Evolutionary conservation across 306 rosid genomes (phyloP).

Genomic region (Castanopsis chinensis): DNA sequence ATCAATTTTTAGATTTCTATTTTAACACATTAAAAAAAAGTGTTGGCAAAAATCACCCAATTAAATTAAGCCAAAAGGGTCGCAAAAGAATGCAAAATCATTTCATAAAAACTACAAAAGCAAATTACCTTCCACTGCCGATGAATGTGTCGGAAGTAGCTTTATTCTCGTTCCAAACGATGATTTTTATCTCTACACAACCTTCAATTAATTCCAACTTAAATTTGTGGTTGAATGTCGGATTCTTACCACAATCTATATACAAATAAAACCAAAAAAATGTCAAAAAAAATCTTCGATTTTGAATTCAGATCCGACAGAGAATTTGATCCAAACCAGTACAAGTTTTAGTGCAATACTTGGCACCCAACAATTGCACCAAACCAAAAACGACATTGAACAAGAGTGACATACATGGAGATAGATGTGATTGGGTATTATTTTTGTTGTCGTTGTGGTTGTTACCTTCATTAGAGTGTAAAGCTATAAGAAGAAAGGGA

Average conservation of each 20-base stretch:
- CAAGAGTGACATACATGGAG: no score
- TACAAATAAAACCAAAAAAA: neutral
- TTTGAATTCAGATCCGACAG: neutral
- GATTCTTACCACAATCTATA: constrained; percentile 72
- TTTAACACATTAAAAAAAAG: no score
- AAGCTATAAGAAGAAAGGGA: neutral
- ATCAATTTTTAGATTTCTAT: no score
- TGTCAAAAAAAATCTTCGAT: no score
- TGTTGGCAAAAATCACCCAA: no score
- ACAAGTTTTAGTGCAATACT: constrained; percentile 72
- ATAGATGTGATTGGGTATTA: no score
- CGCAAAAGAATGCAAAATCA: neutral
- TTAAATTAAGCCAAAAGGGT: neutral
- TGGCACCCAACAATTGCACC: constrained; percentile 68
- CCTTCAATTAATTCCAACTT: constrained; percentile 69
- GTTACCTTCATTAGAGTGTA: neutral
- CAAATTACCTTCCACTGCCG: constrained; percentile 55
- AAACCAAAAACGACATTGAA: neutral
- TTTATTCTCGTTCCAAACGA: constrained; percentile 88
- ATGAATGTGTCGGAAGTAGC: constrained; percentile 66
- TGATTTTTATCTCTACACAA: constrained; percentile 57
- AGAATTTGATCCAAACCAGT: constrained; percentile 42
- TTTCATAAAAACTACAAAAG: neutral
- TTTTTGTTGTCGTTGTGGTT: neutral
- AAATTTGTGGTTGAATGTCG: constrained; percentile 77